Base-by-base conservation (phyloP, 2,329 filamentous ascomycete species). In the Huntiella omanensis region DNA sequence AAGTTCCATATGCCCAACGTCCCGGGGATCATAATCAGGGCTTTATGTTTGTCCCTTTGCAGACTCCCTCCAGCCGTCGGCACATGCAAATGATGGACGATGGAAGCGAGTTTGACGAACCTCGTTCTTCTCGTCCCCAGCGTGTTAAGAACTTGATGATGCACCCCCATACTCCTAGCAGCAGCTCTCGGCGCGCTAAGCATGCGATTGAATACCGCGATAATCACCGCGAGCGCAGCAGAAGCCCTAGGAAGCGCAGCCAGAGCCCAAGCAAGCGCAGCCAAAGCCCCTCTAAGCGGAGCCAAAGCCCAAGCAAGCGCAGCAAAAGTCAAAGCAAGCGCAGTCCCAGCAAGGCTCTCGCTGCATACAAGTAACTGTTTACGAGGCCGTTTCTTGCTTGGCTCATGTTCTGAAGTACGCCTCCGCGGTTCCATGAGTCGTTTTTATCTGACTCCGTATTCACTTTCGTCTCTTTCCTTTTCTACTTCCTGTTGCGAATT, bases 31-130 rank as follows among this genome's bases (percentile, higher is more conserved):
- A 52, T 1, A 49, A 45, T n/a, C 61, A 64, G 51, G 62, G 61
- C 0, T 65, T 63, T 51, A 63, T 65, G 46, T 64, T 57, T 55
- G 62, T 63, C 12, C 62, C 62, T 4, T 58, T 64, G 38, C 59
- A 63, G 50, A 64, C 62, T 4, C 62, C 62, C 4, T 57, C 57
- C 5, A 58, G 58, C 39, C 57, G 62, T 37, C 56, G 60, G 19
- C 57, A 59, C 5, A 44, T 50, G 48, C 44, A 40, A n/a, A 44
- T 50, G 17, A 47, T 50, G 45, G 41, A 45, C 32, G 44, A 43
- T 15, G 33, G 32, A 3, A 44, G 33, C 5, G 44, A 50, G 4
- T 39, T 28, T 12, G 48, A 50, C 11, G 48, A 47, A 28, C 44
- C 45, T 17, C 40, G 48, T 15, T 47, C 48, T 8, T 33, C 40